Percentiles rank a stretch among this genome's conserved stretches.
Conservation (phyloP, 225 moss, liverwort and hornwort genomes). For the Asterella californica region DNA sequence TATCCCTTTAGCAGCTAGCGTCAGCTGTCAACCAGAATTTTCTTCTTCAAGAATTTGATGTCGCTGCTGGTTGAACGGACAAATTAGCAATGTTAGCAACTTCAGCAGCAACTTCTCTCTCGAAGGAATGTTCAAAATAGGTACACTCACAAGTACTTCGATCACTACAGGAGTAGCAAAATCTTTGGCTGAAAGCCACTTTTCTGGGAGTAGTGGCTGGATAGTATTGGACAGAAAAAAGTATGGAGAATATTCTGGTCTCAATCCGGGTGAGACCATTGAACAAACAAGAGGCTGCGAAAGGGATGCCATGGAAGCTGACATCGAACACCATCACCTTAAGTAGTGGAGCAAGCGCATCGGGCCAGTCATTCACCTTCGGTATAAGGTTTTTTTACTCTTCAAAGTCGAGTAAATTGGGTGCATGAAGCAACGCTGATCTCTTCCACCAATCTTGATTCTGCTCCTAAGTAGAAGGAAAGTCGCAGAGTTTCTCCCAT, state of each 20-base stretch:
- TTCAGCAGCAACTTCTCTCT: not conserved
- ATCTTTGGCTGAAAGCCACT: not conserved
- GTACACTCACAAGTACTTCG: too few relatives aligned
- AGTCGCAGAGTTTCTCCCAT: not conserved
- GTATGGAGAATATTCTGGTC: slow-evolving; percentile 91
- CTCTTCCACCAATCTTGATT: not conserved
- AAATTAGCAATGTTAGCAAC: not conserved
- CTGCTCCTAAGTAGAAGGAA: not conserved
- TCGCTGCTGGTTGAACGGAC: not conserved
- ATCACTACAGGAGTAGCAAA: not conserved
- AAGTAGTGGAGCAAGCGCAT: slow-evolving; percentile 40
- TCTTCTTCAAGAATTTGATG: not conserved
- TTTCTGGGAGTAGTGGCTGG: not conserved
- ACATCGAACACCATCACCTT: slow-evolving; percentile 65
- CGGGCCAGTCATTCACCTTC: slow-evolving; percentile 70
- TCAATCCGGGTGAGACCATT: slow-evolving; percentile 85
- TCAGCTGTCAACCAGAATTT: not conserved
- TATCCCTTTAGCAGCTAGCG: not conserved
- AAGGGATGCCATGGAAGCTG: slow-evolving; percentile 82
- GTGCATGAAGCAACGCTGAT: not conserved
- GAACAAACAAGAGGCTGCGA: slow-evolving; percentile 65
- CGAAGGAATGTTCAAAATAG: not conserved
- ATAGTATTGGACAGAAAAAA: not conserved
- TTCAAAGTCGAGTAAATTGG: not conserved
- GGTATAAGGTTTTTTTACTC: slow-evolving; percentile 35